phyloP scores from a whole-genome alignment of 2,329 filamentous ascomycete genomes.

The Calonectria naviculata region DNA sequence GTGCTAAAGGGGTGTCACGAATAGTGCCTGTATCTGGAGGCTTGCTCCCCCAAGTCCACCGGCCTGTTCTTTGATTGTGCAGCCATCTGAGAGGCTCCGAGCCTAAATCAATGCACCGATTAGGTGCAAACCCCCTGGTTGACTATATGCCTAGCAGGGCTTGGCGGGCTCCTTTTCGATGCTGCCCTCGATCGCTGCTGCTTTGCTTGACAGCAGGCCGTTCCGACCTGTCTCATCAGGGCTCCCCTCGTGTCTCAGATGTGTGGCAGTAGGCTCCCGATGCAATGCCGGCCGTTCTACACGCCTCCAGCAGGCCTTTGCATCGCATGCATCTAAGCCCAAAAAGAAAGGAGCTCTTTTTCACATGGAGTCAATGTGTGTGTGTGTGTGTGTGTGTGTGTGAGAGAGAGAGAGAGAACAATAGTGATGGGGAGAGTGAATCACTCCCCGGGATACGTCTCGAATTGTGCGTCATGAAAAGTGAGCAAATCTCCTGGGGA shows the following conservation, averaged over 20 bases:
- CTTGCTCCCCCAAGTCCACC: neutral
- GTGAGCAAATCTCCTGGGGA: constrained; percentile 8
- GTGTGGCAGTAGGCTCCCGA: constrained; percentile 32
- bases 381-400: too few relatives aligned
- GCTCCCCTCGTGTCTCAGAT: constrained; percentile 29
- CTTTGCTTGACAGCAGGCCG: constrained; percentile 12
- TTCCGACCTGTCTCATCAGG: constrained; percentile 28
- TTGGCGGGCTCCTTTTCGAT: constrained; percentile 12
- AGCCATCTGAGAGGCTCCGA: constrained; percentile 8
- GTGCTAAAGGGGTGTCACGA: neutral
- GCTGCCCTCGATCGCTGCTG: constrained; percentile 1
- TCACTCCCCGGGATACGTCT: constrained; percentile 1
- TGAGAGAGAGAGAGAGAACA: neutral
- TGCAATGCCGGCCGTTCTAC: constrained; percentile 34
- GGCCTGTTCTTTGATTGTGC: neutral
- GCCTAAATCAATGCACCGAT: constrained; percentile 5
- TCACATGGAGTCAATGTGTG: too few relatives aligned
- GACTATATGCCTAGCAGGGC: neutral
- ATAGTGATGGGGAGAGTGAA: constrained; percentile 3
- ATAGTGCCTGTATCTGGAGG: neutral
- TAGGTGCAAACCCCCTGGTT: constrained; percentile 3
- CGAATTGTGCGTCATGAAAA: constrained; percentile 8
- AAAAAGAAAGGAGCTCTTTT: constrained; percentile 6
- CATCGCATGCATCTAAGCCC: constrained; percentile 24
- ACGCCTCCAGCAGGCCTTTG: neutral